A percentile compares a stretch with the other conserved stretches of the same genome.
These are phyloP conservation scores for Zasmidium cellare DNA, from an alignment of 2,329 filamentous ascomycete genomes.

Conservation along the genomic window DNA sequence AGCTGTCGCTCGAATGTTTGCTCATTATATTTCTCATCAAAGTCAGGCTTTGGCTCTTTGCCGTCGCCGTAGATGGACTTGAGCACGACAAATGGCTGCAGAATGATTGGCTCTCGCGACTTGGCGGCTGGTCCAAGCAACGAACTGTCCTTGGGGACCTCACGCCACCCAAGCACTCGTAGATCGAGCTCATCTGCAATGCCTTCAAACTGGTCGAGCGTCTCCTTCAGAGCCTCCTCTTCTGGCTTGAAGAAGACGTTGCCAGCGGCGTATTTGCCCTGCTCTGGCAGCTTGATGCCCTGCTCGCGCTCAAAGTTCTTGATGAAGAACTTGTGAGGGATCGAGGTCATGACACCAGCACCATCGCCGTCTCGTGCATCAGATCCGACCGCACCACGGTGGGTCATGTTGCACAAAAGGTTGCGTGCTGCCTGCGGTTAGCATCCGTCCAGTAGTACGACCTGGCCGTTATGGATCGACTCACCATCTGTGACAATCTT, in stretches of 20 bases:
- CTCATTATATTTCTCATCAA: conserved; percentile 79
- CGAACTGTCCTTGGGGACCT: conserved; percentile 89
- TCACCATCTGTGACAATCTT: conserved; percentile 98
- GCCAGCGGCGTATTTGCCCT: conserved; percentile 93
- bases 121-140: conserved; percentile 89
- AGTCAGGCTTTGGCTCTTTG: conserved; percentile 73
- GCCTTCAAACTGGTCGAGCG: conserved; percentile 89
- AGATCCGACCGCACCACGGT: conserved; percentile 95
- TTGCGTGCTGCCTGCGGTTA: conserved; percentile 68
- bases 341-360: conserved; percentile 98
- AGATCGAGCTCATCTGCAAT: conserved; percentile 85
- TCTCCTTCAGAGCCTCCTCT: conserved; percentile 83
- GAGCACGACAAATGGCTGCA: conserved; percentile 93
- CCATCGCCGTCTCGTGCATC: conserved; percentile 97
- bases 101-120: conserved; percentile 90
- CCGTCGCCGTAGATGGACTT: conserved; percentile 80
- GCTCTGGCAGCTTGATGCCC: conserved; percentile 79
- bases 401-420: conserved; percentile 99
- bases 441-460: conserved; percentile 15
- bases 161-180: conserved; percentile 92
- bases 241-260: conserved; percentile 99
- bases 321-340: conserved; percentile 96
- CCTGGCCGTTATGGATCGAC: conserved; percentile 37
- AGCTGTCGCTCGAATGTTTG: conserved; percentile 88
- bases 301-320: conserved; percentile 97